These are phyloP conservation scores for Cryptococcus depauperatus DNA, from an alignment of 1,284 basidiomycete species.

Conservation along the genomic window DNA sequence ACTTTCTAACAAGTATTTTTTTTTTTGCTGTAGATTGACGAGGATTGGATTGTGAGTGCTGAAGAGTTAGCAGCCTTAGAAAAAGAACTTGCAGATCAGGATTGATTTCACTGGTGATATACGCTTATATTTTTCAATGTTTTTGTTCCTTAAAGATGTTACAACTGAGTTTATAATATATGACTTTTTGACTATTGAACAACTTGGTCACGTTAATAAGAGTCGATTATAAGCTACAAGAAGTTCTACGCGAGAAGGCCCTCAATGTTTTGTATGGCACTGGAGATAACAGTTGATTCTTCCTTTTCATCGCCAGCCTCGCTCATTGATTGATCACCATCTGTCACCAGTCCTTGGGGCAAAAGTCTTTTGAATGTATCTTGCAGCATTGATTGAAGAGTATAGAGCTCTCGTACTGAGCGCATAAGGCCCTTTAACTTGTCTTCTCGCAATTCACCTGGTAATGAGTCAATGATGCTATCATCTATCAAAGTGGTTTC, in stretches of 20 bases:
- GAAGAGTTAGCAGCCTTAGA: slow-evolving; percentile 28
- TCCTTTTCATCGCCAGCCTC: neutral
- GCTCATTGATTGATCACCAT: neutral
- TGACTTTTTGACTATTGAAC: too few relatives aligned
- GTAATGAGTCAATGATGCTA: slow-evolving; percentile 3
- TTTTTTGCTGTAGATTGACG: slow-evolving; percentile 24
- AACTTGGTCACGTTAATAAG: too few relatives aligned
- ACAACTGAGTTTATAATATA: too few relatives aligned
- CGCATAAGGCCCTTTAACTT: slow-evolving; percentile 11
- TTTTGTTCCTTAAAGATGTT: too few relatives aligned
- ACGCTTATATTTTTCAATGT: too few relatives aligned
- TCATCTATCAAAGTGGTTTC: neutral
- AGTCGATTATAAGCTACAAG: too few relatives aligned
- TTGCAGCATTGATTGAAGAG: slow-evolving; percentile 5
- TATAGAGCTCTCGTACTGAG: slow-evolving; percentile 10
- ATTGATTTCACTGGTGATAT: too few relatives aligned
- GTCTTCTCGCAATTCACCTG: slow-evolving; percentile 1
- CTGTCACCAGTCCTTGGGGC: neutral
- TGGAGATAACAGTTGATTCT: too few relatives aligned
- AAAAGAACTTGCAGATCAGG: slow-evolving; percentile 18
- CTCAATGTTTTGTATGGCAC: too few relatives aligned
- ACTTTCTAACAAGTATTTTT: neutral
- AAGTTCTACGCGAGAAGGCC: too few relatives aligned
- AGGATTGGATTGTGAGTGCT: slow-evolving; percentile 29
- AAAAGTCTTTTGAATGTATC: slow-evolving; percentile 4